phyloP scores from a whole-genome alignment of 140 eudicot species.

The Erigeron philadelphicus region DNA sequence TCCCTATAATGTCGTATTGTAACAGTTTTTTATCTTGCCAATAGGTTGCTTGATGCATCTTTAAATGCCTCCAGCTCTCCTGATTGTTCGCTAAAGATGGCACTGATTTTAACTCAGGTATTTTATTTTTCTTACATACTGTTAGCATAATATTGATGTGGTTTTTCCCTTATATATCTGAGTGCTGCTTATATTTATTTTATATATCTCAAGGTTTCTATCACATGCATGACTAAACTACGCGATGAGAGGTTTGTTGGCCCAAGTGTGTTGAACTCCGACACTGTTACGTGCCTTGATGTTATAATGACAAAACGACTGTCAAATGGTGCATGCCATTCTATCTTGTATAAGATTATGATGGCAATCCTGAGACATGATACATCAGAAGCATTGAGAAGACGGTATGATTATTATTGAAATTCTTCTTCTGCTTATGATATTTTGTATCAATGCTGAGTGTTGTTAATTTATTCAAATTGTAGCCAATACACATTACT shows the following conservation, averaged over 20 bases:
- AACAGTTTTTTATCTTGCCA: not conserved
- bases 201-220: conserved; percentile 55
- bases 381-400: conserved; percentile 87
- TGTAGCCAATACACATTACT: conserved; percentile 91
- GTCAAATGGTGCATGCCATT: conserved; percentile 82
- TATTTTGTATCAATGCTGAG: conserved; percentile 20
- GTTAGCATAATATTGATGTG: conserved; percentile 1
- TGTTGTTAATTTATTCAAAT: conserved; percentile 13
- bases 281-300: conserved; percentile 74
- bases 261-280: conserved; percentile 67
- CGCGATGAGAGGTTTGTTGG: conserved; percentile 77
- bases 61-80: conserved; percentile 84
- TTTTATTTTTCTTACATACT: not conserved
- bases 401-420: conserved; percentile 50
- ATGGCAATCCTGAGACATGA: conserved; percentile 76
- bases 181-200: not conserved
- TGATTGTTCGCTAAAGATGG: conserved; percentile 95
- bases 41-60: conserved; percentile 87
- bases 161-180: not conserved
- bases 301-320: conserved; percentile 63
- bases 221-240: conserved; percentile 93
- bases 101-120: conserved; percentile 77
- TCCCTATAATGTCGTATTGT: not conserved
- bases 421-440: not conserved
- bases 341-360: conserved; percentile 73